Conservation (phyloP, 2,329 filamentous ascomycete species). For the Ascochyta rabiei region DNA sequence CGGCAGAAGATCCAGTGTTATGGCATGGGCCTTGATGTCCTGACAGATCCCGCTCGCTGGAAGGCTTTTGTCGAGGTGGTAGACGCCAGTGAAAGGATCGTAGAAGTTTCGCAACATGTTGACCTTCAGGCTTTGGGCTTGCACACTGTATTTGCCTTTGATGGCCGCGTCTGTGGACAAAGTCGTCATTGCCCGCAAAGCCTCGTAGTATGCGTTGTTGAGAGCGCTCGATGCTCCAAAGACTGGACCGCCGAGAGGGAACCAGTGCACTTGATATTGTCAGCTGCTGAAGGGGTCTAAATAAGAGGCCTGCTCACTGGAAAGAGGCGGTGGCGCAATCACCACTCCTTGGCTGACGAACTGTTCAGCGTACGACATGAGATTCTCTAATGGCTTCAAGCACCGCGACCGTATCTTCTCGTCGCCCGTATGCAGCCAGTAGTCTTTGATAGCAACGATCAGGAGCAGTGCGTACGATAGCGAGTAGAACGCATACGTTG, state of each 20-base stretch:
- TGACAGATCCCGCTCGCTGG: constrained; percentile 11
- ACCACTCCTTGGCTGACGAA: constrained; percentile 7
- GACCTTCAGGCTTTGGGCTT: constrained; percentile 1
- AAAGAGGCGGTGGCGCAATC: constrained; percentile 8
- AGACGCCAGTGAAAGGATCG: neutral
- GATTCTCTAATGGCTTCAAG: neutral
- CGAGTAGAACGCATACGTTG: constrained; percentile 14
- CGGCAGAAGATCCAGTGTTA: neutral
- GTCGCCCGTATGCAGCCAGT: constrained; percentile 14
- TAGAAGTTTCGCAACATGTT: constrained; percentile 4
- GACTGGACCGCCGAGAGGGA: constrained; percentile 15
- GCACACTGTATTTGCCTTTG: neutral
- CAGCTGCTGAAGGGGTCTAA: neutral
- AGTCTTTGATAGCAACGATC: constrained; percentile 11
- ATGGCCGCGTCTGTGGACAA: neutral
- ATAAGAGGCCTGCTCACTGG: neutral
- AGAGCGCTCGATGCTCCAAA: constrained; percentile 12
- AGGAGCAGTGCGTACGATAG: constrained; percentile 13
- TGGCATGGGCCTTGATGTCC: constrained; percentile 12
- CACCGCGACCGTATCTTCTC: neutral
- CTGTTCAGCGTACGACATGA: constrained; percentile 1
- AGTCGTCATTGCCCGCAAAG: constrained; percentile 6
- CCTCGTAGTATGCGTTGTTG: constrained; percentile 16
- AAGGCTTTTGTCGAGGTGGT: neutral
- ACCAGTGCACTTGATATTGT: constrained; percentile 7